Evolutionary conservation across 306 rosid genomes (phyloP).

Genomic region (Cicer judaicum): DNA sequence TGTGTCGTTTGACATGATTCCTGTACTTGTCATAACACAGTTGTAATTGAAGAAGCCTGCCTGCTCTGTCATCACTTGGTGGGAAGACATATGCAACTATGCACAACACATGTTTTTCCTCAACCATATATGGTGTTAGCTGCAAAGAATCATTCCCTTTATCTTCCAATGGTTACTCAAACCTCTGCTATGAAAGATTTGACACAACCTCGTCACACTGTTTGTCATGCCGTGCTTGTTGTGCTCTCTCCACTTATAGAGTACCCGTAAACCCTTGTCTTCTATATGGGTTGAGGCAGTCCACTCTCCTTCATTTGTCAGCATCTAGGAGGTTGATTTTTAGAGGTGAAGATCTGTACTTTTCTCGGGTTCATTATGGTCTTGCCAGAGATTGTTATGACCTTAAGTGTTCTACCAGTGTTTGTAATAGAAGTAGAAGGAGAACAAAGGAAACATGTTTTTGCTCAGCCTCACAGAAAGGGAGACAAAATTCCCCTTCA

Average conservation of each 20-base stretch:
- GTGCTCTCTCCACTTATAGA: constrained; percentile 57
- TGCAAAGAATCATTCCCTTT: constrained; percentile 59
- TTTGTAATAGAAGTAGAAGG: constrained; percentile 52
- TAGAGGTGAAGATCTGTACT: constrained; percentile 53
- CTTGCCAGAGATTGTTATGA: constrained; percentile 51
- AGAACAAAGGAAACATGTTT: constrained; percentile 51
- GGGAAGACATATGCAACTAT: constrained; percentile 46
- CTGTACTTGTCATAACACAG: constrained; percentile 29
- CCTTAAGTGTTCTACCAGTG: constrained; percentile 46
- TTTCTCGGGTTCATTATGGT: constrained; percentile 54
- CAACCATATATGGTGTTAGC: constrained; percentile 63
- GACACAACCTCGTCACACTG: constrained; percentile 55
- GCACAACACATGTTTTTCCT: constrained; percentile 64
- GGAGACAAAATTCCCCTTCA: constrained; percentile 45
- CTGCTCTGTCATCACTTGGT: constrained; percentile 41
- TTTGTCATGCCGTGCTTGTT: constrained; percentile 56
- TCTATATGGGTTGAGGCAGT: constrained; percentile 81
- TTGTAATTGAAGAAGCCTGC: constrained; percentile 27
- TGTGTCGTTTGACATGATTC: not conserved
- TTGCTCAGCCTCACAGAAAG: constrained; percentile 49
- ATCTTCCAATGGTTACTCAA: constrained; percentile 64
- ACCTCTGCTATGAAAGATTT: constrained; percentile 61
- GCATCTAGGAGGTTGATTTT: constrained; percentile 73
- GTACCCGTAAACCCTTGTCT: constrained; percentile 50
- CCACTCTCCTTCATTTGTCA: constrained; percentile 72